A percentile compares a stretch with the other conserved stretches of the same genome.
phyloP scores from a whole-genome alignment of 2,329 filamentous ascomycete species.

The Penicillium nordicum region DNA sequence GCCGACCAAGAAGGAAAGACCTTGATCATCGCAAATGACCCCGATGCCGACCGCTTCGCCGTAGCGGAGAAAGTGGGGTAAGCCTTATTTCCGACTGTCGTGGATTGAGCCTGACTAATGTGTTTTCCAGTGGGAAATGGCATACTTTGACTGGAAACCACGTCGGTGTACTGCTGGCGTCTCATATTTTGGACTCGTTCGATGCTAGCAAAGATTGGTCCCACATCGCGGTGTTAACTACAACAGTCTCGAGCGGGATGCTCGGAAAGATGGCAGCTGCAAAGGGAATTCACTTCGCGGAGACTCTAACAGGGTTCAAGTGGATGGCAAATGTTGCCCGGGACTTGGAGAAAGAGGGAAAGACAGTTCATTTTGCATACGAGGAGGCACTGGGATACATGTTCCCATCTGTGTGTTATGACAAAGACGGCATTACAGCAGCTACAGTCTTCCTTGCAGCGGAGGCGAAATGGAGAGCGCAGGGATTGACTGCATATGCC shows the following conservation, averaged over 20 bases:
- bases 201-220: slow-evolving; percentile 32
- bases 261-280: slow-evolving; percentile 54
- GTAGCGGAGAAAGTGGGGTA: slow-evolving; percentile 56
- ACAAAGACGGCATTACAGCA: slow-evolving; percentile 63
- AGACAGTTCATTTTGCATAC: slow-evolving; percentile 56
- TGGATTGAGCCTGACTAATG: slow-evolving; percentile 1
- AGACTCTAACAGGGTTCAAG: slow-evolving; percentile 65
- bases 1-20: slow-evolving; percentile 50
- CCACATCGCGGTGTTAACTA: slow-evolving; percentile 57
- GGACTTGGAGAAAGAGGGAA: slow-evolving; percentile 49
- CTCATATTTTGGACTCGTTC: slow-evolving; percentile 52
- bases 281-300: slow-evolving; percentile 56
- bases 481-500: slow-evolving; percentile 55
- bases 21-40: slow-evolving; percentile 61
- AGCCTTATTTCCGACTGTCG: slow-evolving; percentile 4
- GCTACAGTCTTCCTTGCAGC: slow-evolving; percentile 59
- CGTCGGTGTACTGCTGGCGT: slow-evolving; percentile 58
- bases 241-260: slow-evolving; percentile 63
- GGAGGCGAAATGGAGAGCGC: slow-evolving; percentile 48
- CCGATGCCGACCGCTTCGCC: slow-evolving; percentile 63
- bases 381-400: slow-evolving; percentile 67
- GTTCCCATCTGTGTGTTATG: slow-evolving; percentile 60
- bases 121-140: slow-evolving; percentile 47
- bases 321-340: slow-evolving; percentile 63
- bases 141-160: slow-evolving; percentile 64